phyloP scores from a whole-genome alignment of 1,139 yeast species.

The Protomyces lactucae-debilis region DNA sequence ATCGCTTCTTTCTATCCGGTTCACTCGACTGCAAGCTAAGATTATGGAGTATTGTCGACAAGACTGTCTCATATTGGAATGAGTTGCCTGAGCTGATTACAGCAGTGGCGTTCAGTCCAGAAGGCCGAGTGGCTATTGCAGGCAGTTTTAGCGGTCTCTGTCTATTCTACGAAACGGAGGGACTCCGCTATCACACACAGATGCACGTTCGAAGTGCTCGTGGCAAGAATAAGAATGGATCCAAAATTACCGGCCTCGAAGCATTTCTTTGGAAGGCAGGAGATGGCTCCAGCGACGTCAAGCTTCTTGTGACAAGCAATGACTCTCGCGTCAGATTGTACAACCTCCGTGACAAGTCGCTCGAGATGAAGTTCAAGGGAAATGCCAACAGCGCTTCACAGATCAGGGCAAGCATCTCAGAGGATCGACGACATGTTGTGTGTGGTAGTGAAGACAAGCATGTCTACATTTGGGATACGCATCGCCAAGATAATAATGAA shows the following conservation, averaged over 20 bases:
- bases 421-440: conserved; percentile 47
- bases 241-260: conserved; percentile 54
- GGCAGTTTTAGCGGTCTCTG: conserved; percentile 82
- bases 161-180: conserved; percentile 59
- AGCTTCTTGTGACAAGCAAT: conserved; percentile 52
- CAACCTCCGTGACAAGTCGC: conserved; percentile 51
- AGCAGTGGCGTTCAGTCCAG: conserved; percentile 65
- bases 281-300: conserved; percentile 29
- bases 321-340: conserved; percentile 73
- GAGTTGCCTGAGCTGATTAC: conserved; percentile 53
- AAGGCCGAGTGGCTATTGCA: conserved; percentile 59
- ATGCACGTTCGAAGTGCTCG: conserved; percentile 47
- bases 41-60: conserved; percentile 80
- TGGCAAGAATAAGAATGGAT: conserved; percentile 38
- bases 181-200: conserved; percentile 52
- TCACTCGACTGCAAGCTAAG: conserved; percentile 74
- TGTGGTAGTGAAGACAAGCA: conserved; percentile 48
- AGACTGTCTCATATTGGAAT: conserved; percentile 49
- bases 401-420: conserved; percentile 61
- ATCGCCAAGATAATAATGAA: conserved; percentile 30
- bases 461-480: conserved; percentile 58
- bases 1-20: conserved; percentile 79
- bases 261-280: conserved; percentile 32
- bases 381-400: conserved; percentile 65
- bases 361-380: conserved; percentile 71